Evolutionary conservation across 768 basidiomycete species (phyloP), one percentile per base, ranked within the genome.

Genomic region (Tephrocybe sp.): DNA sequence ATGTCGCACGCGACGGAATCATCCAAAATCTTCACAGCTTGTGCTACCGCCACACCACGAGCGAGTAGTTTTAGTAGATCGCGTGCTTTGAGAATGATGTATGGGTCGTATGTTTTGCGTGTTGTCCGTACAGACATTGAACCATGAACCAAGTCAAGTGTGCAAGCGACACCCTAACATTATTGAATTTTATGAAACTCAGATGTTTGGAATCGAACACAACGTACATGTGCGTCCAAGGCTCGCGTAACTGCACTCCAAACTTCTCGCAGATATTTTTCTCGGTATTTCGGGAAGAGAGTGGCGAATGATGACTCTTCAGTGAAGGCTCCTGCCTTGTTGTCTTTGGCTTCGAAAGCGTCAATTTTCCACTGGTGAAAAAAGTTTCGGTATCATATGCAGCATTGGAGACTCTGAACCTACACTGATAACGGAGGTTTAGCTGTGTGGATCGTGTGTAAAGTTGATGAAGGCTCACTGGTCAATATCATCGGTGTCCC

Each of bases 401-500:
- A 19, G 9, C 15, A 16, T 13, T 8, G 27, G 22, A n/a, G n/a
- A n/a, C n/a, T n/a, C 21, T 27, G 9, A 47, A 46, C 78, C 70
- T 70, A 82, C 81, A 65, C 79, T 83, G 54, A 5, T 43, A 44
- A 43, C 40, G 28, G 34, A 31, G 11, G 38, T 35, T 55, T 19
- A 58, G 55, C 41, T 39, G 18, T 41, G 40, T n/a, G 31, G 43
- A 25, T 24, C 16, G 6, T 15, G 30, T 42, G 34, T 45, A 43
- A 44, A 28, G 52, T 35, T 39, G 32, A 51, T 32, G 26, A 25
- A 54, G n/a, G n/a, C 93, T 84, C 66, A 96, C 93, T 97, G 95
- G 77, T 98, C 91, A 69, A 98, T 93, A 60, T 97, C 96, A 67
- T 98, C 95, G 36, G 95, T 98, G 64, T 98, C 96, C 96, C 96